Conservation (phyloP, 495 filamentous ascomycete genomes). For the Annulohypoxylon stygium region DNA sequence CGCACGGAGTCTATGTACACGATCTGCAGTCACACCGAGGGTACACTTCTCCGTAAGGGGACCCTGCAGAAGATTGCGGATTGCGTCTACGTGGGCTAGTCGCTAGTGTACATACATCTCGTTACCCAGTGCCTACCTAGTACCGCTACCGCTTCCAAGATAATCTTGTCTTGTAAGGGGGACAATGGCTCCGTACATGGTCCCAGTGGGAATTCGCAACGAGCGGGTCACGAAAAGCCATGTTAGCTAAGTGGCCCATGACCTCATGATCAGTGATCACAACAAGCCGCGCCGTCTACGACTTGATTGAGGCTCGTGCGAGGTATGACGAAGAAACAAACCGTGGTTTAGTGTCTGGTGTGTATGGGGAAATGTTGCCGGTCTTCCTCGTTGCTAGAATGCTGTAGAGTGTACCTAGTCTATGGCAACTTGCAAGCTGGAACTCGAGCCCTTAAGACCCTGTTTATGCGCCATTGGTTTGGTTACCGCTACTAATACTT, state of each 20-base stretch:
- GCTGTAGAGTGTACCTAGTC: not conserved
- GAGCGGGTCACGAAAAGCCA: conserved; percentile 27
- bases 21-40: conserved; percentile 48
- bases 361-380: conserved; percentile 9
- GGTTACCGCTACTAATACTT: conserved; percentile 8
- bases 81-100: conserved; percentile 40
- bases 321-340: conserved; percentile 46
- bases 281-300: conserved; percentile 26
- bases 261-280: conserved; percentile 39
- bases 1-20: conserved; percentile 28
- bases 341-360: conserved; percentile 8
- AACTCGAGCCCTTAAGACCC: not conserved
- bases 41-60: conserved; percentile 40
- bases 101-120: conserved; percentile 13
- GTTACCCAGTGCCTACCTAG: conserved; percentile 13
- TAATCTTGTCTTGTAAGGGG: conserved; percentile 35
- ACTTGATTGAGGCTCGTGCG: conserved; percentile 45
- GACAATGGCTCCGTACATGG: conserved; percentile 17
- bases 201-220: conserved; percentile 21
- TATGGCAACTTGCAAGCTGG: conserved; percentile 7
- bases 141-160: conserved; percentile 30
- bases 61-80: conserved; percentile 48
- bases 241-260: conserved; percentile 34
- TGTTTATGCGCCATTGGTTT: not conserved
- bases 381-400: not conserved